Percentiles rank a stretch among this genome's conserved stretches.
Evolutionary conservation across 495 filamentous ascomycete genomes (phyloP).

Genomic region (Neurospora cerealis): DNA sequence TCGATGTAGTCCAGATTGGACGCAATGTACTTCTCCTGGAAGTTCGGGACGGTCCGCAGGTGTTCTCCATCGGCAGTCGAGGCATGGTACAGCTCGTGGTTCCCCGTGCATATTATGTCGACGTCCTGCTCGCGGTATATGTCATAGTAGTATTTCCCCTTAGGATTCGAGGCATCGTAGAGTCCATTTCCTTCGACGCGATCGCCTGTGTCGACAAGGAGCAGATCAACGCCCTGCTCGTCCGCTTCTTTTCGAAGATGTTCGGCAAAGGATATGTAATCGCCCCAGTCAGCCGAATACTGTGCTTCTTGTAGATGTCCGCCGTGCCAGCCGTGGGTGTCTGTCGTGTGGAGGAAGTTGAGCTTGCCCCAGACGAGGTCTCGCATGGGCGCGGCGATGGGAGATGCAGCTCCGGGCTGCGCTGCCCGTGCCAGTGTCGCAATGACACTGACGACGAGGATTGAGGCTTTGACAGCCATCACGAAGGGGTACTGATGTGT

Average conservation of each 20-base stretch:
- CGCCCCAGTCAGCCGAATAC: slow-evolving; percentile 93
- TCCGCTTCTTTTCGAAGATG: slow-evolving; percentile 74
- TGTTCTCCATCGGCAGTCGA: slow-evolving; percentile 71
- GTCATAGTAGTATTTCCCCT: slow-evolving; percentile 76
- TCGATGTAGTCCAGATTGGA: slow-evolving; percentile 89
- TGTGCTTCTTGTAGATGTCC: slow-evolving; percentile 92
- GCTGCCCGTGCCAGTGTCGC: slow-evolving; percentile 38
- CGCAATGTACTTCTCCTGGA: slow-evolving; percentile 64
- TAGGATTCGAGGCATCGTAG: slow-evolving; percentile 84
- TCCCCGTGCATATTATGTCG: slow-evolving; percentile 81
- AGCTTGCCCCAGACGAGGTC: slow-evolving; percentile 81
- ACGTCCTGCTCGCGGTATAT: slow-evolving; percentile 75
- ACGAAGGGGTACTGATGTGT: neutral
- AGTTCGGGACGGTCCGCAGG: slow-evolving; percentile 66
- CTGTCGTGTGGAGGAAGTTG: slow-evolving; percentile 90
- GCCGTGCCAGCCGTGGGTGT: slow-evolving; percentile 92
- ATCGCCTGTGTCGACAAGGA: slow-evolving; percentile 91
- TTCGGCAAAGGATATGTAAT: slow-evolving; percentile 87
- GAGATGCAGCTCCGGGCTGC: slow-evolving; percentile 71
- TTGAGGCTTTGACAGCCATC: slow-evolving; percentile 7
- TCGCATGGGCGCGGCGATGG: slow-evolving; percentile 73
- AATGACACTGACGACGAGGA: slow-evolving; percentile 16
- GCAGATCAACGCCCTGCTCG: slow-evolving; percentile 64
- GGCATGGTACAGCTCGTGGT: slow-evolving; percentile 87
- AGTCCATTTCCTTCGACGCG: slow-evolving; percentile 91